These are phyloP conservation scores for Nannochloropsis gaditana DNA, from an alignment of 108 stramenopile species.

Conservation along the genomic window DNA sequence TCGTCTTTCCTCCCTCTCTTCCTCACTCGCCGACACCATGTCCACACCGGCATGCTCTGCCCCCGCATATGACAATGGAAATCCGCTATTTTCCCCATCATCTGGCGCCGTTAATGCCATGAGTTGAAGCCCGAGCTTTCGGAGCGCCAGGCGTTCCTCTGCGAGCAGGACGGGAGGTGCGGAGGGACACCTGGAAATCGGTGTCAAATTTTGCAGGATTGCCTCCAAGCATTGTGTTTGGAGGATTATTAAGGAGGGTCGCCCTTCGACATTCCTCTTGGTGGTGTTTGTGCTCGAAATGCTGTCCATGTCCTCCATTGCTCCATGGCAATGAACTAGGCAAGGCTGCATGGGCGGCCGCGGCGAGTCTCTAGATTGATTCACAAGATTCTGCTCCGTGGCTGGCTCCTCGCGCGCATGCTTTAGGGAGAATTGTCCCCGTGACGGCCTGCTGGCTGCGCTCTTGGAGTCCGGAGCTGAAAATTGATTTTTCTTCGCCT, in stretches of 20 bases:
- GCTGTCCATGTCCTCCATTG: no score
- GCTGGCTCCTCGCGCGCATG: no score
- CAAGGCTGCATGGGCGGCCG: no score
- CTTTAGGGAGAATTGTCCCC: no score
- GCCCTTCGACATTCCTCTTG: no score
- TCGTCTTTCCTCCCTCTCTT: background rate
- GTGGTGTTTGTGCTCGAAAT: no score
- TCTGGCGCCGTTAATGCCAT: background rate
- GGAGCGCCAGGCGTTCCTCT: background rate
- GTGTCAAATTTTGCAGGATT: background rate
- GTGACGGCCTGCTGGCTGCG: no score
- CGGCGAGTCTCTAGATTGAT: no score
- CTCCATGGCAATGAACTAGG: no score
- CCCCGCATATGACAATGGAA: background rate
- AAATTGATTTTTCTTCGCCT: no score
- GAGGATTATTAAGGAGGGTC: background rate
- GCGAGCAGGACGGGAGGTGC: background rate
- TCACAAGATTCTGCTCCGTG: no score
- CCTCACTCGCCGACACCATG: background rate
- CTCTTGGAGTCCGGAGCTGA: no score
- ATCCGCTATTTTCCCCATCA: background rate
- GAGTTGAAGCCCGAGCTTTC: background rate
- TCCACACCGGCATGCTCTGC: background rate
- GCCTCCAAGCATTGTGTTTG: conserved; percentile 16
- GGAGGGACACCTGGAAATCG: background rate